phyloP scores from a whole-genome alignment of 2,329 filamentous ascomycete genomes.

The Stemphylium beticola region DNA sequence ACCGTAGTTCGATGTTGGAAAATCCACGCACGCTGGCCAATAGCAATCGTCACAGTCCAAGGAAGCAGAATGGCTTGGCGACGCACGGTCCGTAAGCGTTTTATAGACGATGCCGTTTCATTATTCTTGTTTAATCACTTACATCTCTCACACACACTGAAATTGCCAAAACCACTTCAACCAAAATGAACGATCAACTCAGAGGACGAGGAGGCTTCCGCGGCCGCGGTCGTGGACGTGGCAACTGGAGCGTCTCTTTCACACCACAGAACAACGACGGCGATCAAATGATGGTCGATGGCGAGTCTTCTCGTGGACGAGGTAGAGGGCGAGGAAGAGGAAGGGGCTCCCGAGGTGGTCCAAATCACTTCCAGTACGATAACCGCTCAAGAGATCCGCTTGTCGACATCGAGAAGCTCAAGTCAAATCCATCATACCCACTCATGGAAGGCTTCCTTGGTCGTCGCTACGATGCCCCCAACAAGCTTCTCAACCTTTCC shows the following conservation, averaged over 20 bases:
- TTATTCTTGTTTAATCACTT: conserved; percentile 1
- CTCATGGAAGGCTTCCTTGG: conserved; percentile 74
- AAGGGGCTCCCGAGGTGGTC: conserved; percentile 17
- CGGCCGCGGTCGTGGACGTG: conserved; percentile 23
- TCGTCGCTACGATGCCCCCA: conserved; percentile 72
- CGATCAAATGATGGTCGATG: conserved; percentile 22
- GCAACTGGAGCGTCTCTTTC: conserved; percentile 12
- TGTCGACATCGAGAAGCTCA: conserved; percentile 49
- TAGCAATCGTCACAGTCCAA: background rate
- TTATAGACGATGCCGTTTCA: conserved; percentile 6
- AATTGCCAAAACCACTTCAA: background rate
- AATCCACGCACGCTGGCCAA: conserved; percentile 3
- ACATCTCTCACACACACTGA: conserved; percentile 1
- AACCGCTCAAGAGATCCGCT: conserved; percentile 73
- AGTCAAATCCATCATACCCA: conserved; percentile 54
- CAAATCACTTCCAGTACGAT: conserved; percentile 34
- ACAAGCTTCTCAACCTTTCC: conserved; percentile 85
- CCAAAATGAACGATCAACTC: conserved; percentile 14
- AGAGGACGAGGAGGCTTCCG: conserved; percentile 23
- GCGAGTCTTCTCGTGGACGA: conserved; percentile 16
- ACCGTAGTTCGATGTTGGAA: conserved; percentile 3
- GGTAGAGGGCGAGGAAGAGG: conserved; percentile 29
- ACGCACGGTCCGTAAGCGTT: conserved; percentile 15
- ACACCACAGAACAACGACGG: conserved; percentile 11
- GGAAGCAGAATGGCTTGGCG: conserved; percentile 16